phyloP scores from a whole-genome alignment of 768 basidiomycete genomes.

The Kondoa subrosea region DNA sequence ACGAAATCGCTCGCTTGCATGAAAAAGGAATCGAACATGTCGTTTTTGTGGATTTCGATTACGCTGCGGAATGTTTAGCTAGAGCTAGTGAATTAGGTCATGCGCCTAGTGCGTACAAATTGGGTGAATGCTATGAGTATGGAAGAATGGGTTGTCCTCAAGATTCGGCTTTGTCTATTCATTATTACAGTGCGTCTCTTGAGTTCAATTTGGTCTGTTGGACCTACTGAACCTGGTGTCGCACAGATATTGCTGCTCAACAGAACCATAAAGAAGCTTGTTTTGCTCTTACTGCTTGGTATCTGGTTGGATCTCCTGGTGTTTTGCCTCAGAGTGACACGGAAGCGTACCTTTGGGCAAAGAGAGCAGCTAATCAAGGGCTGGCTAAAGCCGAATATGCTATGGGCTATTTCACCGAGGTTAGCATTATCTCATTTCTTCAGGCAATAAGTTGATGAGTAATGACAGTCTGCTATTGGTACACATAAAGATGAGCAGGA shows the following conservation, averaged over 20 bases:
- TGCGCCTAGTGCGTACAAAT: slow-evolving; percentile 81
- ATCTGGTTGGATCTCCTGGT: slow-evolving; percentile 92
- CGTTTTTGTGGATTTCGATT: slow-evolving; percentile 75
- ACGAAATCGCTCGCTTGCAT: slow-evolving; percentile 83
- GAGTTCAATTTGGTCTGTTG: slow-evolving; percentile 5
- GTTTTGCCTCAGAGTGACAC: slow-evolving; percentile 96
- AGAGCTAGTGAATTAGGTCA: slow-evolving; percentile 92
- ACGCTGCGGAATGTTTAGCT: slow-evolving; percentile 80
- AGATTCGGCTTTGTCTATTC: slow-evolving; percentile 89
- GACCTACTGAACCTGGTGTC: not conserved
- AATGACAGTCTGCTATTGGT: slow-evolving; percentile 52
- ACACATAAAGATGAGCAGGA: slow-evolving; percentile 50
- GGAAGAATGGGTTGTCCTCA: slow-evolving; percentile 97
- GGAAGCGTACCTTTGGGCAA: slow-evolving; percentile 93
- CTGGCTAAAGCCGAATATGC: slow-evolving; percentile 94
- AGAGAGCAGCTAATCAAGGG: slow-evolving; percentile 80
- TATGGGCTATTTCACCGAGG: slow-evolving; percentile 87
- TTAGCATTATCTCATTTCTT: slow-evolving; percentile 24
- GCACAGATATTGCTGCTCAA: slow-evolving; percentile 89
- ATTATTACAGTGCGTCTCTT: slow-evolving; percentile 51
- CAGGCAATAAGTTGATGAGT: not conserved
- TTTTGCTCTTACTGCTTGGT: slow-evolving; percentile 97
- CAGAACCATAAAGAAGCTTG: slow-evolving; percentile 93
- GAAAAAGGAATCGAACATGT: slow-evolving; percentile 98
- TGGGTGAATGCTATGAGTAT: slow-evolving; percentile 98